Conservation (phyloP, 2,329 filamentous ascomycete species). For the Epichloe sibirici region DNA sequence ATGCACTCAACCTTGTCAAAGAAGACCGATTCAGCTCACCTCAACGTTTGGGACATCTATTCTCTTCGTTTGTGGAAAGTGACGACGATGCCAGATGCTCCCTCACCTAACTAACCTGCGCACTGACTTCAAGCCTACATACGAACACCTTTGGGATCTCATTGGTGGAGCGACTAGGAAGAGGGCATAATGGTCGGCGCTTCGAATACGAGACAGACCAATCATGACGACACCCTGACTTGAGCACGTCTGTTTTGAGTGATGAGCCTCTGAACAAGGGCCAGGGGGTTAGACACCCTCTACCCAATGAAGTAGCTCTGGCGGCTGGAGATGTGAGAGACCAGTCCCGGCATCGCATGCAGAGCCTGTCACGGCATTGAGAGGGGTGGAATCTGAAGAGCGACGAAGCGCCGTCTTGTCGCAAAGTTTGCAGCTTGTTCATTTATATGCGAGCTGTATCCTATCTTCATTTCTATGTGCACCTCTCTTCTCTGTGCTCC, state of each 20-base stretch:
- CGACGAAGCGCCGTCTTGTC: background rate
- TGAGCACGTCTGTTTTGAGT: slow-evolving; percentile 2
- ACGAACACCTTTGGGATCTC: slow-evolving; percentile 1
- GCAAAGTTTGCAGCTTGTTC: background rate
- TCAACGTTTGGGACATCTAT: background rate
- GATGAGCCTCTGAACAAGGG: background rate
- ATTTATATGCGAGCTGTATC: background rate
- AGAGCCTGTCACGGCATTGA: slow-evolving; percentile 1
- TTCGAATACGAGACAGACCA: slow-evolving; percentile 16
- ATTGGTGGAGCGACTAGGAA: slow-evolving; percentile 17
- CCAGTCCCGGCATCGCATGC: slow-evolving; percentile 1
- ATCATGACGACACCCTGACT: slow-evolving; percentile 11
- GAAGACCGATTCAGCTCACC: background rate
- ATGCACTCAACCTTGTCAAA: background rate
- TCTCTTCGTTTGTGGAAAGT: background rate
- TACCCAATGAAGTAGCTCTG: background rate
- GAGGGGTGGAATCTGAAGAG: background rate
- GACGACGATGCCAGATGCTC: background rate
- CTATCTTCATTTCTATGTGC: background rate
- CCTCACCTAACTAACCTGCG: background rate
- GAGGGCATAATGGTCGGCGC: slow-evolving; percentile 15
- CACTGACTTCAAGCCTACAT: too few relatives aligned
- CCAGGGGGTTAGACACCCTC: background rate
- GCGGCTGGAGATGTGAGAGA: slow-evolving; percentile 1
- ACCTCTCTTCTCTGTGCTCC: background rate